Evolutionary conservation across 345 rosid genomes (phyloP).

Genomic region (Raphanus raphanistrum): DNA sequence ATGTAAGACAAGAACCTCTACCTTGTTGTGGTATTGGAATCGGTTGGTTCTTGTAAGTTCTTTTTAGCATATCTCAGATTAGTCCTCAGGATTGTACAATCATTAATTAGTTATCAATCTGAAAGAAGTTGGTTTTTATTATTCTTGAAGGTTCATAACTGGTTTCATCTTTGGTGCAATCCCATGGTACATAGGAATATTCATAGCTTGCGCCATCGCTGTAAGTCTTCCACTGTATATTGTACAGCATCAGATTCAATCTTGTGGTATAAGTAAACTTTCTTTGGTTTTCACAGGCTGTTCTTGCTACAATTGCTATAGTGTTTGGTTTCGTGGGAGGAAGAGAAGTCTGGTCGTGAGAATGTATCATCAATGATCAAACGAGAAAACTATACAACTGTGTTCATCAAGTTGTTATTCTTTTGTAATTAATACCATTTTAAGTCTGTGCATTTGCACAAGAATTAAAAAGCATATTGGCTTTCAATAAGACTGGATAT

Average conservation of each 20-base stretch:
- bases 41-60: conserved; percentile 85
- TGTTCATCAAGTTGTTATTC: background rate
- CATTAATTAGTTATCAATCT: background rate
- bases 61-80: background rate
- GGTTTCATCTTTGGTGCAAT: conserved; percentile 76
- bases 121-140: background rate
- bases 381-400: background rate
- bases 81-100: background rate
- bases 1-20: conserved; percentile 47
- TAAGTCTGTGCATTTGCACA: background rate
- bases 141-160: conserved; percentile 61
- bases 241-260: background rate
- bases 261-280: background rate
- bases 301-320: conserved; percentile 30
- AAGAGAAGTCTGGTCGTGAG: conserved; percentile 27
- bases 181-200: conserved; percentile 83
- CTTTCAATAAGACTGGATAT: background rate
- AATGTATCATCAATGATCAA: background rate
- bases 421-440: background rate
- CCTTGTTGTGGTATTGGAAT: conserved; percentile 82
- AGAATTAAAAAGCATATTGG: background rate
- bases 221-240: conserved; percentile 46
- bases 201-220: conserved; percentile 66
- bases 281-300: conserved; percentile 14
- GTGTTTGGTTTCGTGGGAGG: conserved; percentile 20